Conservation (phyloP, 495 filamentous ascomycete species). For the Hypoxylon fuscum region DNA sequence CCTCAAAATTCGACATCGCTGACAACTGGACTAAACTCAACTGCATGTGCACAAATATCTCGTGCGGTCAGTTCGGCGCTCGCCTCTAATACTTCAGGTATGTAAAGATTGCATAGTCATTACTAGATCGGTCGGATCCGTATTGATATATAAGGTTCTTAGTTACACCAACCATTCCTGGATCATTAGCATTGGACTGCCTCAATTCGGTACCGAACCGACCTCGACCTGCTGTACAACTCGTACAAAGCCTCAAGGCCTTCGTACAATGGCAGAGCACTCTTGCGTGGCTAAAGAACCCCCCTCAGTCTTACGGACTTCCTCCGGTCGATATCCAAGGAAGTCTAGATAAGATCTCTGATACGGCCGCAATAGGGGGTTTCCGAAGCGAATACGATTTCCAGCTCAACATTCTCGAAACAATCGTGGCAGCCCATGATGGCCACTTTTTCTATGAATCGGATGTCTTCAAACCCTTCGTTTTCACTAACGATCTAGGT, state of each 20-base stretch:
- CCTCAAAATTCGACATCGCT: slow-evolving; percentile 28
- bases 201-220: slow-evolving; percentile 46
- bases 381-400: slow-evolving; percentile 63
- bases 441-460: slow-evolving; percentile 53
- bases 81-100: slow-evolving; percentile 33
- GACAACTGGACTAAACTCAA: slow-evolving; percentile 21
- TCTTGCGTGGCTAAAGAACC: slow-evolving; percentile 54
- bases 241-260: slow-evolving; percentile 48
- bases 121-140: not conserved
- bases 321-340: slow-evolving; percentile 52
- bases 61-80: slow-evolving; percentile 29
- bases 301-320: slow-evolving; percentile 50
- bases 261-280: slow-evolving; percentile 52
- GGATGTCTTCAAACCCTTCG: slow-evolving; percentile 45
- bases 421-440: slow-evolving; percentile 58
- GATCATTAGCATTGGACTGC: slow-evolving; percentile 42
- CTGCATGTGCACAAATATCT: slow-evolving; percentile 41
- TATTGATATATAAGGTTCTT: slow-evolving; percentile 5
- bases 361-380: slow-evolving; percentile 33
- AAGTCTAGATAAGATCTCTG: slow-evolving; percentile 48
- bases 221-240: slow-evolving; percentile 36
- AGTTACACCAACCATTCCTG: slow-evolving; percentile 42
- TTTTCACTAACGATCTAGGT: slow-evolving; percentile 37
- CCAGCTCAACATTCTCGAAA: slow-evolving; percentile 52
- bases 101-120: not conserved